Base-by-base conservation (phyloP, 805 yeast genomes). In the Sugiyamaella smithiae region DNA sequence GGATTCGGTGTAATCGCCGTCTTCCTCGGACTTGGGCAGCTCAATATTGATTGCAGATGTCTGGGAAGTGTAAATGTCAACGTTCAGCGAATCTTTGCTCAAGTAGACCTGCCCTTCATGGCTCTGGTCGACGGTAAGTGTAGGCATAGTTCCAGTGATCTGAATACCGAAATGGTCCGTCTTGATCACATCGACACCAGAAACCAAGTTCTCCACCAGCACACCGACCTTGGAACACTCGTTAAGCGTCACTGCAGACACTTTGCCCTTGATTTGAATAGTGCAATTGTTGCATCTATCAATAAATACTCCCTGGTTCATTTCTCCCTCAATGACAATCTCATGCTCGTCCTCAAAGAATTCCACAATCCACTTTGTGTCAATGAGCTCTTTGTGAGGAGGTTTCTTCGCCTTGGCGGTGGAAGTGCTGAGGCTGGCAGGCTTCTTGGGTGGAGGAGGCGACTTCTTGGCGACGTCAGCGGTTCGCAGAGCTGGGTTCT, bases 161-260 rank as follows among this genome's bases (percentile, higher is more conserved):
- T 93, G 99, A 44, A 93, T 65, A 35, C 93, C 97, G 64, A 88
- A 86, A 61, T 81, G 81, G 54, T 69, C 69, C 49, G 89, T 82
- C 69, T 89, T 89, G 67, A 91, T 87, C 48, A 91, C 72, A 55
- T 91, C 98, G 47, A 91, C 74, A 38, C 96, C 93, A 4, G 96
- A 82, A 43, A 93, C 86, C 60, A 88, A 79, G 24, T 85, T 77
- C 52, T 93, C 98, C 31, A 89, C 76, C 26, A 93, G 84, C 24
- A 93, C 71, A 7, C 89, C 96, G 28, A 82, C 77, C 53, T 81
- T 81, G 26, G 71, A 71, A 59, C 95, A 81, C 49, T 84, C 84
- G 53, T 84, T 83, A 54, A 93, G 62, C 1, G 96, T 79, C 48
- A 93, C 78, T 0, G 97, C 93, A 60, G 88, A 90, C 44, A 88